Conservation (phyloP, 1,139 yeast genomes). For the Lodderomyces oxycetoniae region DNA sequence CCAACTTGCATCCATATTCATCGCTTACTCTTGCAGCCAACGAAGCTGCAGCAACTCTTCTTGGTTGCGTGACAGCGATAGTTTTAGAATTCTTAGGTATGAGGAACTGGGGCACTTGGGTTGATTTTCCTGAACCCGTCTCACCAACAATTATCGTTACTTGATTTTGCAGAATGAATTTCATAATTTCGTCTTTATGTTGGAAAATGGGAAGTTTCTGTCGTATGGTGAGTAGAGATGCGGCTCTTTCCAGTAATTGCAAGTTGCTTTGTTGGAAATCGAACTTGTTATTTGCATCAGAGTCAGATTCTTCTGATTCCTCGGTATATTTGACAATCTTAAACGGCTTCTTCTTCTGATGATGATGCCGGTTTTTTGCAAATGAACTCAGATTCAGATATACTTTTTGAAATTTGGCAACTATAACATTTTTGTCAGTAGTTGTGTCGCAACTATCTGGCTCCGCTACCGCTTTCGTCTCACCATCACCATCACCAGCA, state of each 20-base stretch:
- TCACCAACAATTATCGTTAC: constrained; percentile 89
- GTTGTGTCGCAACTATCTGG: constrained; percentile 6
- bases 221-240: constrained; percentile 46
- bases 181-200: constrained; percentile 60
- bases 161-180: constrained; percentile 50
- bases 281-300: constrained; percentile 3
- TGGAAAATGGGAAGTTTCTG: constrained; percentile 69
- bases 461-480: constrained; percentile 4
- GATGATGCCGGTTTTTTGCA: not conserved
- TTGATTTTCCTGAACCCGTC: constrained; percentile 97
- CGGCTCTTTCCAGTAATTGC: constrained; percentile 40
- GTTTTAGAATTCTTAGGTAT: constrained; percentile 48
- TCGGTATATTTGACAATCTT: constrained; percentile 16
- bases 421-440: constrained; percentile 5
- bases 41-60: constrained; percentile 96
- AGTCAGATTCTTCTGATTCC: constrained; percentile 10
- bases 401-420: too few species aligned
- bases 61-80: constrained; percentile 93
- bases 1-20: constrained; percentile 74
- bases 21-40: constrained; percentile 90
- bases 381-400: too few species aligned
- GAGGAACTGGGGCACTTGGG: constrained; percentile 92
- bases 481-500: constrained; percentile 1
- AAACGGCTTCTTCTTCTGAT: constrained; percentile 1
- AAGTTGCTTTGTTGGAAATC: constrained; percentile 3